These are phyloP conservation scores for Calonectria montana DNA, from an alignment of 2,329 filamentous ascomycete species.

Conservation along the genomic window DNA sequence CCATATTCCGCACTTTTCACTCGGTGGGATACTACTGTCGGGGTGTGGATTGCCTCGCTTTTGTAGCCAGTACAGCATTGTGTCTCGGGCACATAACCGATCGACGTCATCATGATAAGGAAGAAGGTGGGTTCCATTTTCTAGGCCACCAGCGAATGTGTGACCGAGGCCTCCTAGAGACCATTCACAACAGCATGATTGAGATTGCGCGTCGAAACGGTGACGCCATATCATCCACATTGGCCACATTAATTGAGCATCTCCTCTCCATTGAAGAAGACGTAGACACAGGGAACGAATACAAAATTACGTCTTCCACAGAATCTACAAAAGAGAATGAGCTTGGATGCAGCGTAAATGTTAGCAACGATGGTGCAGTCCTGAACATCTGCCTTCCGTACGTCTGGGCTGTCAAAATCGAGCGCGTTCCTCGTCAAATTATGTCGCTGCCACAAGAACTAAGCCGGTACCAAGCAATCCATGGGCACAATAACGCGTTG, in stretches of 20 bases:
- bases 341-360: conserved; percentile 27
- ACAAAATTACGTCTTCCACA: conserved; percentile 33
- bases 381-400: conserved; percentile 56
- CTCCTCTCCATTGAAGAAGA: conserved; percentile 56
- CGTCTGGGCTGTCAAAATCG: conserved; percentile 53
- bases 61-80: conserved; percentile 61
- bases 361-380: conserved; percentile 19
- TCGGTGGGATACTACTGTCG: conserved; percentile 55
- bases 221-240: conserved; percentile 53
- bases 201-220: conserved; percentile 46
- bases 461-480: neutral
- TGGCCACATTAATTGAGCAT: conserved; percentile 53
- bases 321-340: conserved; percentile 34
- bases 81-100: conserved; percentile 57
- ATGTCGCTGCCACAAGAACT: neutral
- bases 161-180: conserved; percentile 55
- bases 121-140: conserved; percentile 38
- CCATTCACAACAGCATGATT: conserved; percentile 50
- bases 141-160: conserved; percentile 54
- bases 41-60: conserved; percentile 61
- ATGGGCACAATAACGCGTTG: neutral
- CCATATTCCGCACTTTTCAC: conserved; percentile 55
- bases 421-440: neutral
- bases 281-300: conserved; percentile 42
- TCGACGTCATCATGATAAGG: conserved; percentile 32